Conservation (phyloP, 176 grass and related monocot species). For the Rhynchospora breviuscula region DNA sequence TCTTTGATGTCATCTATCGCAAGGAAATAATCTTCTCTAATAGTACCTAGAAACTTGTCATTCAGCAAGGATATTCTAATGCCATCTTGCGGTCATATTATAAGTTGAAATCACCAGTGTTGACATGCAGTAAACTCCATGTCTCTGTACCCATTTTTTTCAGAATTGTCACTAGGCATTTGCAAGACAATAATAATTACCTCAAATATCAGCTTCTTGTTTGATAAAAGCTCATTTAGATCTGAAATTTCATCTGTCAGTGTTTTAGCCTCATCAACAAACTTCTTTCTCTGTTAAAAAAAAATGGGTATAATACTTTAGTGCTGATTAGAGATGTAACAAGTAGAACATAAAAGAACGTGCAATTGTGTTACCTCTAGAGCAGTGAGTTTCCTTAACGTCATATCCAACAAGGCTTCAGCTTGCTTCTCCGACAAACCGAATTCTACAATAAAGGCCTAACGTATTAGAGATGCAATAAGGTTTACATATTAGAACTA, state of each 20-base stretch:
- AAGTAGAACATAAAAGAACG: neutral
- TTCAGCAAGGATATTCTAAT: neutral
- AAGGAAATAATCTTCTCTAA: neutral
- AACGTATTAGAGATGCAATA: neutral
- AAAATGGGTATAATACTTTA: neutral
- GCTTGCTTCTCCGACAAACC: slow-evolving; percentile 83
- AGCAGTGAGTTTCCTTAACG: slow-evolving; percentile 80
- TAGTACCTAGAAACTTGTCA: neutral
- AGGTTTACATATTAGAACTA: neutral
- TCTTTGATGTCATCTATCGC: neutral
- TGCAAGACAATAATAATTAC: slow-evolving; percentile 27
- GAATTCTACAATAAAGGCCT: slow-evolving; percentile 43
- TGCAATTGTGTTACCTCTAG: slow-evolving; percentile 57
- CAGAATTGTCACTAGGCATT: neutral
- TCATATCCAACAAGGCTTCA: slow-evolving; percentile 85
- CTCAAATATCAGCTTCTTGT: slow-evolving; percentile 88
- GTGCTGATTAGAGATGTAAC: neutral
- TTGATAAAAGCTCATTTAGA: slow-evolving; percentile 86
- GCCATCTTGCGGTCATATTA: neutral
- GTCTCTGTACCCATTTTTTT: neutral
- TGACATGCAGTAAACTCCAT: neutral
- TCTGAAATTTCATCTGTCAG: slow-evolving; percentile 65
- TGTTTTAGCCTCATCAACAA: slow-evolving; percentile 73
- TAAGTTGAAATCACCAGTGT: neutral
- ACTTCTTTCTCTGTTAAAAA: slow-evolving; percentile 71